A percentile compares a stretch with the other conserved stretches of the same genome.
Evolutionary conservation across 2,329 filamentous ascomycete genomes (phyloP).

Genomic region (Fusarium liriodendri): DNA sequence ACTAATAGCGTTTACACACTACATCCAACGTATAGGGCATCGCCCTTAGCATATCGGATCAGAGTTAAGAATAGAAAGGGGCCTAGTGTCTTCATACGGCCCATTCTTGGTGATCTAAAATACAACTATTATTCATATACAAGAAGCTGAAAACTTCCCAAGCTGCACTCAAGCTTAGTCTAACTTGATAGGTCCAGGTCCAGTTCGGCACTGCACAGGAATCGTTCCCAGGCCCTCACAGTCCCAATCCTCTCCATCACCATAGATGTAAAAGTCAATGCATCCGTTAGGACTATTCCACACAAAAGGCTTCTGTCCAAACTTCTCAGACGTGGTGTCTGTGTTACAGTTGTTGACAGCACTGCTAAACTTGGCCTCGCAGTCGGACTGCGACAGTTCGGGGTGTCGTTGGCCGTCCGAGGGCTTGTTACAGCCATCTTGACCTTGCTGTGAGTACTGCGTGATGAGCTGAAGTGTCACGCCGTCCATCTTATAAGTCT

Average conservation of each 20-base stretch:
- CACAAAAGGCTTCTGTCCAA: neutral
- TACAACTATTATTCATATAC: neutral
- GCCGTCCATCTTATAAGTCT: neutral
- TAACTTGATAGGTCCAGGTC: neutral
- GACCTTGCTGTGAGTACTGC: neutral
- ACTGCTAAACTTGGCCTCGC: neutral
- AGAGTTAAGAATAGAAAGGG: neutral
- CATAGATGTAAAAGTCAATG: constrained; percentile 6
- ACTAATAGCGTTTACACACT: too few relatives aligned
- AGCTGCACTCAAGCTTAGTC: neutral
- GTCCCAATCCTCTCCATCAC: constrained; percentile 1
- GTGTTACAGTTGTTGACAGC: constrained; percentile 6
- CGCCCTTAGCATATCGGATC: too few relatives aligned
- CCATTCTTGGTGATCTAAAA: too few relatives aligned
- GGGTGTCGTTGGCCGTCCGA: neutral
- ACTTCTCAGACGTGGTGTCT: constrained; percentile 2
- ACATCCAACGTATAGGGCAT: neutral
- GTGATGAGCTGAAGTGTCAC: neutral
- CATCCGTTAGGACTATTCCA: constrained; percentile 16
- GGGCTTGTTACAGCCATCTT: neutral
- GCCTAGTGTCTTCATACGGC: accelerated
- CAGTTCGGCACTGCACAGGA: constrained; percentile 4
- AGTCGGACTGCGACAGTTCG: neutral
- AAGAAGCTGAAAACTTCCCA: neutral
- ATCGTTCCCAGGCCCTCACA: neutral